phyloP scores from a whole-genome alignment of 2,329 filamentous ascomycete genomes.

The Pezicula carpinea region DNA sequence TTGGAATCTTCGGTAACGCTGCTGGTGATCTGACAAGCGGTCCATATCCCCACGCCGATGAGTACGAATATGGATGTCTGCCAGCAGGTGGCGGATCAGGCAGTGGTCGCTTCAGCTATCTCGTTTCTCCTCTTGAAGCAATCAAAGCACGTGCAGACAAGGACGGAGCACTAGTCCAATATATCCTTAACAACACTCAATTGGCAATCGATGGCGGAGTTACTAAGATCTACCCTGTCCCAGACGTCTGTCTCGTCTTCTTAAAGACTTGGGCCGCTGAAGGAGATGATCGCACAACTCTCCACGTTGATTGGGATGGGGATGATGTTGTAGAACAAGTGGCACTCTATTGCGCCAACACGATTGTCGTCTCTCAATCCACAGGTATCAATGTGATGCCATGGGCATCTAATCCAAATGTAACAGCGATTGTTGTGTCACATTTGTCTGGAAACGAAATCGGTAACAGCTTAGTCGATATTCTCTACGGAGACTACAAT shows the following conservation, averaged over 20 bases:
- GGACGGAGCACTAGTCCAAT: slow-evolving; percentile 38
- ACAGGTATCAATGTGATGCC: slow-evolving; percentile 53
- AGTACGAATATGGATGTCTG: slow-evolving; percentile 51
- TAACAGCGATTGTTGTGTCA: slow-evolving; percentile 54
- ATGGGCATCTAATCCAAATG: slow-evolving; percentile 50
- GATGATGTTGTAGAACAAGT: slow-evolving; percentile 53
- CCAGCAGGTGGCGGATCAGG: slow-evolving; percentile 57
- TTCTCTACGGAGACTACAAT: slow-evolving; percentile 55
- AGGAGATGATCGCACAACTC: slow-evolving; percentile 55
- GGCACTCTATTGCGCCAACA: slow-evolving; percentile 42
- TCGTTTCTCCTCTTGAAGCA: slow-evolving; percentile 50
- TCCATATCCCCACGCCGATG: slow-evolving; percentile 59
- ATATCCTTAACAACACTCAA: slow-evolving; percentile 39
- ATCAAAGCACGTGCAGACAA: slow-evolving; percentile 45
- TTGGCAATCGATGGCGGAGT: slow-evolving; percentile 23
- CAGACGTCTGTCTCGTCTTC: slow-evolving; percentile 63
- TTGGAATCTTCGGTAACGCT: slow-evolving; percentile 60
- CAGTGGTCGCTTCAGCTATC: slow-evolving; percentile 46
- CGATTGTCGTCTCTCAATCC: slow-evolving; percentile 62
- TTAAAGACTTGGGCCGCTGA: slow-evolving; percentile 67
- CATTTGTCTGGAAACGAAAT: slow-evolving; percentile 55
- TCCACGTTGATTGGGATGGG: slow-evolving; percentile 60
- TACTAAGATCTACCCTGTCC: slow-evolving; percentile 33
- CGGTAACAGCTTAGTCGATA: slow-evolving; percentile 52
- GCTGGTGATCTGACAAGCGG: slow-evolving; percentile 49